phyloP scores from a whole-genome alignment of 306 rosid genomes.

The Urtica urens region DNA sequence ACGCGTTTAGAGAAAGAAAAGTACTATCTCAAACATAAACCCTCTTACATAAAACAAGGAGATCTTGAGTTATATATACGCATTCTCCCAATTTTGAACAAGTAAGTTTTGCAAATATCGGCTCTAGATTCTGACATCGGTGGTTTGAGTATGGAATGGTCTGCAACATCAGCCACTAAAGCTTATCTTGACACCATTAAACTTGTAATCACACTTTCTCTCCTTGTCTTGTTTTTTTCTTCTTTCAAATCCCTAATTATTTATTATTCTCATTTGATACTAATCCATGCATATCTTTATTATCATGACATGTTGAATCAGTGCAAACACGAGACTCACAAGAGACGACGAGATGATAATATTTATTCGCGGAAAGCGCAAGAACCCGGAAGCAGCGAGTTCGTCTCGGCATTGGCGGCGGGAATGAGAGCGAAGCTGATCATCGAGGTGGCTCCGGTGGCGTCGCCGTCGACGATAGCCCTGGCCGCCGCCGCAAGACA shows the following conservation, averaged over 20 bases:
- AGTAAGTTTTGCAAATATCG: too few relatives aligned
- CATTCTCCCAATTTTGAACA: too few relatives aligned
- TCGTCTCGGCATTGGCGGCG: conserved; percentile 63
- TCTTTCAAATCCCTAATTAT: not conserved
- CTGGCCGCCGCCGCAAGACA: conserved; percentile 50
- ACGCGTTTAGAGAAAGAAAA: too few relatives aligned
- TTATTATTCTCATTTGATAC: too few relatives aligned
- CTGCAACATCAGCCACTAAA: conserved; percentile 41
- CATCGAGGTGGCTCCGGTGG: conserved; percentile 44
- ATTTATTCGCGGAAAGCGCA: conserved; percentile 31
- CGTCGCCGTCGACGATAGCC: conserved; percentile 52
- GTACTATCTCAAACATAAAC: too few relatives aligned
- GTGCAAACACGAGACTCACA: conserved; percentile 27
- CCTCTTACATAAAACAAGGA: too few relatives aligned
- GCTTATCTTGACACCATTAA: conserved; percentile 55
- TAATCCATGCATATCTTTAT: not conserved
- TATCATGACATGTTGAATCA: conserved; percentile 12
- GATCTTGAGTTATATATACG: too few relatives aligned
- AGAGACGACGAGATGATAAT: conserved; percentile 18
- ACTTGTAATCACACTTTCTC: conserved; percentile 23
- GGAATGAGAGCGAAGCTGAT: conserved; percentile 60
- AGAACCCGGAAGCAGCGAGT: conserved; percentile 53
- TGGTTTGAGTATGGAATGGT: conserved; percentile 37
- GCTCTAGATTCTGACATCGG: not conserved
- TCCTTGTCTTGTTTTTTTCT: not conserved